A percentile compares a stretch with the other conserved stretches of the same genome.
phyloP scores from a whole-genome alignment of 1,284 basidiomycete genomes.

The Melampsora americana region DNA sequence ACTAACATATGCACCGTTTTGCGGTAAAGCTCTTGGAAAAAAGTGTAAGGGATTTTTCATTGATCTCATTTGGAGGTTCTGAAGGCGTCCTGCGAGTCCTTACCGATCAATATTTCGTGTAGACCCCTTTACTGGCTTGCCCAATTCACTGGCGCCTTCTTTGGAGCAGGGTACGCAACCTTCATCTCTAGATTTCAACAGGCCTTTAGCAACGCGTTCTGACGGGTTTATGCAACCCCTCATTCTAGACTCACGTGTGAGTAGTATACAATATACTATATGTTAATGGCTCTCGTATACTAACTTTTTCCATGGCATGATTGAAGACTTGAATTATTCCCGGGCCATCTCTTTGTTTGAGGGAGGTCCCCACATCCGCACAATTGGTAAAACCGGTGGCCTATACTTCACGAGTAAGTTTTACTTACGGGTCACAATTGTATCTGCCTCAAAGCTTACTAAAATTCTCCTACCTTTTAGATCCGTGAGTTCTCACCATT shows the following conservation, averaged over 20 bases:
- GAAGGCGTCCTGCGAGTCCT: neutral
- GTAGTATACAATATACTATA: neutral
- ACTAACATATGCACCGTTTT: too few species aligned
- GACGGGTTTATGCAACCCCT: too few species aligned
- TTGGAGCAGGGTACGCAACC: constrained; percentile 24
- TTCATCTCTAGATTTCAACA: too few species aligned
- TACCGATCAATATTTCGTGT: neutral
- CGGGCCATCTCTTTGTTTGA: constrained; percentile 35
- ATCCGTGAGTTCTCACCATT: neutral
- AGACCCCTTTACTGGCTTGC: constrained; percentile 38
- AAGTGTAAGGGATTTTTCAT: constrained; percentile 22
- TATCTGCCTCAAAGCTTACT: neutral
- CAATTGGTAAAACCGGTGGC: constrained; percentile 24
- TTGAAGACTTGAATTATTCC: constrained; percentile 30
- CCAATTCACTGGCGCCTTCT: constrained; percentile 36
- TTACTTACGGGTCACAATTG: too few species aligned
- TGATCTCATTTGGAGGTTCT: neutral
- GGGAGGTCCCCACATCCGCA: constrained; percentile 25
- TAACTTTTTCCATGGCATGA: neutral
- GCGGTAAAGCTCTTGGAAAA: constrained; percentile 43
- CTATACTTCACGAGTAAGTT: constrained; percentile 38
- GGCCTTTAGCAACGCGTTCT: too few species aligned
- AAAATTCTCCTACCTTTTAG: neutral
- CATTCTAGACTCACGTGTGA: constrained; percentile 17
- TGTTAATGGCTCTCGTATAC: neutral